Evolutionary conservation across 164 flowering plant species (phyloP).

Genomic region (Taxillus chinensis): DNA sequence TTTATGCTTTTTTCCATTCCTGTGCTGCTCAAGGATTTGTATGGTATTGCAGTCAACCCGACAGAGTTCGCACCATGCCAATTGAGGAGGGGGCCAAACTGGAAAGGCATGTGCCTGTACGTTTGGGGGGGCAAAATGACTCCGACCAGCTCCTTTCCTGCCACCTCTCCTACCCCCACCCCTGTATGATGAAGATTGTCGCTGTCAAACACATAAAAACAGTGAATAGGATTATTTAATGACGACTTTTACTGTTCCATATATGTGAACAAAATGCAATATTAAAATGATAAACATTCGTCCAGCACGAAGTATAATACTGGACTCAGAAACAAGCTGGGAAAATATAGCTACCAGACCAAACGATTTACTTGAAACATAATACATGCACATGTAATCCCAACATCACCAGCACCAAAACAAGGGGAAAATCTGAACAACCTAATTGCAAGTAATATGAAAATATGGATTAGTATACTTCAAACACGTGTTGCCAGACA

Average conservation of each 20-base stretch:
- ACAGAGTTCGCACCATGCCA: slow-evolving; percentile 58
- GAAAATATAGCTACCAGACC: too few relatives aligned
- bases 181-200: slow-evolving; percentile 20
- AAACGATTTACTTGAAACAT: too few relatives aligned
- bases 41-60: slow-evolving; percentile 49
- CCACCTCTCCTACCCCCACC: slow-evolving; percentile 39
- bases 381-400: too few relatives aligned
- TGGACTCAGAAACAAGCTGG: too few relatives aligned
- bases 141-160: slow-evolving; percentile 27
- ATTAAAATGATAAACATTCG: neutral
- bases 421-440: too few relatives aligned
- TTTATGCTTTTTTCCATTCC: slow-evolving; percentile 53
- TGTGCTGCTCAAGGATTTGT: slow-evolving; percentile 55
- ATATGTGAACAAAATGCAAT: neutral
- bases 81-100: slow-evolving; percentile 15
- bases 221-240: neutral
- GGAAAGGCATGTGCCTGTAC: slow-evolving; percentile 12
- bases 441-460: too few relatives aligned
- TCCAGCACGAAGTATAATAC: too few relatives aligned
- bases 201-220: slow-evolving; percentile 16
- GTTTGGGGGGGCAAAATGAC: slow-evolving; percentile 13
- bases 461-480: too few relatives aligned
- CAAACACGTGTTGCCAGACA: too few relatives aligned
- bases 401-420: too few relatives aligned
- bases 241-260: neutral